Base-by-base conservation (phyloP, 73 alveolate species). In the Paramecium caudatum region DNA sequence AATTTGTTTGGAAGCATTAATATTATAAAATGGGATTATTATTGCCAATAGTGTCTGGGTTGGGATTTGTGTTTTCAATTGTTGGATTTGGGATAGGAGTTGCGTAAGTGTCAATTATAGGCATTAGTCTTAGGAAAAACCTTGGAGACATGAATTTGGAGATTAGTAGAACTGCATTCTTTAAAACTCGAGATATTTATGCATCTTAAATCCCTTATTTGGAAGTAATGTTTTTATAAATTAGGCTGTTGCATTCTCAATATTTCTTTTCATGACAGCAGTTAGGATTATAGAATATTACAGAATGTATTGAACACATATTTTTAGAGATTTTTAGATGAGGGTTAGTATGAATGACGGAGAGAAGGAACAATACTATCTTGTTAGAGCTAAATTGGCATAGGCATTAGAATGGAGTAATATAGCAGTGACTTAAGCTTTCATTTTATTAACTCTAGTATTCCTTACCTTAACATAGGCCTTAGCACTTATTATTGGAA, bases 101-200 rank as follows among this genome's bases (percentile, higher is more conserved):
- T 0, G 65, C 36, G 62, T 74, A 41, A 16, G 7, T 36, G 7
- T 5, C 17, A 16, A n/a, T 5, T 5, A 7, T 39, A 39, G 21
- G 36, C 4, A 37, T 74, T 12, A 74, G 68, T 65, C 34, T 65
- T 9, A 65, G 34, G 34, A 4, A 10, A 32, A 1, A 65, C 16
- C 34, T 65, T 30, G 83, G 49, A 33, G 32, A 36, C 12, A 30
- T 65, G 49, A 17, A 36, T 12, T 74, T 74, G 21, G 69, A 36
- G 39, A 74, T 74, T 41, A 74, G 68, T 43, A 74, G 65, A 74
- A 74, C 21, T 21, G 88, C 88, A 7, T 74, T 74, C 32, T 37
- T 74, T 6, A 74, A 47, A 43, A 74, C 45, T 2, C 17, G 47
- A 41, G 83, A 30, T 12, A 65, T 65, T 15, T 65, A 65, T 32